Percentiles rank a stretch among this genome's conserved stretches.
Evolutionary conservation across 2,329 filamentous ascomycete genomes (phyloP).

Genomic region (Fusarium proliferatum): DNA sequence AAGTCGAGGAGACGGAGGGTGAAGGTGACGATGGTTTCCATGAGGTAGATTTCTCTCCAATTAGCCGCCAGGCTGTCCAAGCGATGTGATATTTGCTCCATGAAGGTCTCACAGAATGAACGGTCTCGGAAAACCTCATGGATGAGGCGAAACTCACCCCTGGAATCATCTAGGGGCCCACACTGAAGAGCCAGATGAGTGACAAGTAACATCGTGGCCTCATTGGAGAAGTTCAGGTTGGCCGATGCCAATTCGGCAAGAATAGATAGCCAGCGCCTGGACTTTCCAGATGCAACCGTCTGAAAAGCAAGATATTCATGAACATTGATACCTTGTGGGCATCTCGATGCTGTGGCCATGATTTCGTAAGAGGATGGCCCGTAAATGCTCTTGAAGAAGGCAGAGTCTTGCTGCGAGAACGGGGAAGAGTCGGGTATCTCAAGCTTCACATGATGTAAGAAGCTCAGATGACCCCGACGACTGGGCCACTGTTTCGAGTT

Average conservation of each 20-base stretch:
- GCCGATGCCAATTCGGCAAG: constrained; percentile 63
- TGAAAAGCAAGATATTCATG: constrained; percentile 67
- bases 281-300: constrained; percentile 58
- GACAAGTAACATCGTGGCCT: constrained; percentile 62
- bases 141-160: constrained; percentile 52
- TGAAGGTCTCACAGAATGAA: constrained; percentile 60
- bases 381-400: constrained; percentile 32
- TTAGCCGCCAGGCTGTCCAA: constrained; percentile 63
- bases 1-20: constrained; percentile 53
- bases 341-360: constrained; percentile 61
- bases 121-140: constrained; percentile 63
- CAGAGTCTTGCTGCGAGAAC: constrained; percentile 32
- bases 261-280: constrained; percentile 61
- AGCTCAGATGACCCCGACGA: constrained; percentile 27
- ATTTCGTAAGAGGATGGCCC: constrained; percentile 66
- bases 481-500: constrained; percentile 33
- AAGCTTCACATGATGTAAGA: constrained; percentile 39
- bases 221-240: constrained; percentile 70
- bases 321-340: constrained; percentile 58
- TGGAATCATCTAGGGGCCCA: constrained; percentile 56
- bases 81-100: constrained; percentile 57
- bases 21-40: constrained; percentile 68
- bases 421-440: constrained; percentile 32
- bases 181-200: constrained; percentile 63
- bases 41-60: constrained; percentile 68